Base-by-base conservation (phyloP, 1,284 basidiomycete species). In the Rugosomyces carneus region DNA sequence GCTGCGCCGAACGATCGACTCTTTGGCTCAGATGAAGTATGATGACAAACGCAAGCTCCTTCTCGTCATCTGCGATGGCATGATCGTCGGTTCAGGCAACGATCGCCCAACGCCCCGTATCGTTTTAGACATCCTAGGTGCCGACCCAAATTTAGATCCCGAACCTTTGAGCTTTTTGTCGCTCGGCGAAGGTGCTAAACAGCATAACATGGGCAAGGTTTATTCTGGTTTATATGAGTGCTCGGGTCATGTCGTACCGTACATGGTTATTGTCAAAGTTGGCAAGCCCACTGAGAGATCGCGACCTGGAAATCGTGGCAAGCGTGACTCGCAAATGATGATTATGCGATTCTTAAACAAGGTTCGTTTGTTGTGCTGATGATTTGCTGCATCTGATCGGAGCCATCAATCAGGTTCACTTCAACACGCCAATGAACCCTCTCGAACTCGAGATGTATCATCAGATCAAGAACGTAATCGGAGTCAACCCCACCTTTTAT, bases 381-480 rank as follows among this genome's bases (percentile, higher is more conserved):
- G 13, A 26, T 31, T 38, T 36, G 21, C 27, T 29, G 27, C 15
- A 39, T 36, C 13, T 32, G 31, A 31, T 50, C 24, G 45, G n/a
- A 37, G 21, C 45, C 3, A 44, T 9, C 35, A 16, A 37, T n/a
- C 45, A 94, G 77, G 95, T 98, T 26, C 95, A 99, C 69, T 99
- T 97, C 70, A 92, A 94, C 61, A 65, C 89, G 15, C 88, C 93
- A 0, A 99, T 99, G 96, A 93, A 87, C 60, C 96, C 94, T 0
- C 70, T 96, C 52, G 95, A 99, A 68, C 72, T 99, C 42, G 95
- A 99, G 71, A 91, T 99, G 65, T 98, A 94, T 63, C 96, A 99
- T 64, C 95, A 99, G 68, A 95, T 99, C 77, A 92, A 96, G 78
- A 98, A 99, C 62, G 93, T 99, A 45, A 98, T 99, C 57, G 95